A percentile compares a stretch with the other conserved stretches of the same genome.
phyloP scores from a whole-genome alignment of 805 yeast species.

The Grigorovia jiainica region DNA sequence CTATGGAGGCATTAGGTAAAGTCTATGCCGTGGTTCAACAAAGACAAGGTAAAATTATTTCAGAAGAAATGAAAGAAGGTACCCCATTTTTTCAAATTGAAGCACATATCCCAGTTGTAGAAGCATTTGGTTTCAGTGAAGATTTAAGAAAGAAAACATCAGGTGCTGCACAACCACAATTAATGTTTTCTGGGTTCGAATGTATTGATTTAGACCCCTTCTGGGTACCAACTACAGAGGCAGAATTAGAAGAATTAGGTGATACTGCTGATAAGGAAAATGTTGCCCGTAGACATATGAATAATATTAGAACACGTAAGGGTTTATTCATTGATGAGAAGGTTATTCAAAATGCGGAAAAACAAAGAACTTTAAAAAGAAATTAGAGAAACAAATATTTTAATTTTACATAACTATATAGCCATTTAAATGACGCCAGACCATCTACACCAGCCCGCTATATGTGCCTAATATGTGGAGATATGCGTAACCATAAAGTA shows the following conservation, averaged over 20 bases:
- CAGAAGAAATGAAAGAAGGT: constrained; percentile 97
- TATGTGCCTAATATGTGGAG: no score
- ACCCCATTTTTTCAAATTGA: constrained; percentile 88
- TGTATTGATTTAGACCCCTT: constrained; percentile 87
- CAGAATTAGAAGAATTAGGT: constrained; percentile 88
- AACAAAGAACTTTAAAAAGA: constrained; percentile 79
- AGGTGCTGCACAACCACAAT: constrained; percentile 96
- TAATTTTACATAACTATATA: no score
- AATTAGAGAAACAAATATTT: no score
- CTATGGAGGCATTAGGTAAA: constrained; percentile 88
- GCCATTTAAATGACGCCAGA: no score
- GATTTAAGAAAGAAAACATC: constrained; percentile 88
- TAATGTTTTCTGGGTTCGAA: constrained; percentile 83
- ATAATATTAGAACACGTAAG: constrained; percentile 69
- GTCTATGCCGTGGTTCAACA: constrained; percentile 91
- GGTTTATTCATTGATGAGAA: constrained; percentile 87
- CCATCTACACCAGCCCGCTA: no score
- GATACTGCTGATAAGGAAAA: constrained; percentile 89
- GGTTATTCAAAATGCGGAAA: constrained; percentile 85
- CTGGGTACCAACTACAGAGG: constrained; percentile 98
- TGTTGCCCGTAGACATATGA: constrained; percentile 80
- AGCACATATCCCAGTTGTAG: constrained; percentile 84
- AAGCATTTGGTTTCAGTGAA: constrained; percentile 94
- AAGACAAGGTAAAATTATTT: constrained; percentile 72
- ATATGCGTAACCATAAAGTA: no score